Evolutionary conservation across 768 basidiomycete genomes (phyloP), one percentile per base, ranked within the genome.

Genomic region (Xerocomellus intermedius): DNA sequence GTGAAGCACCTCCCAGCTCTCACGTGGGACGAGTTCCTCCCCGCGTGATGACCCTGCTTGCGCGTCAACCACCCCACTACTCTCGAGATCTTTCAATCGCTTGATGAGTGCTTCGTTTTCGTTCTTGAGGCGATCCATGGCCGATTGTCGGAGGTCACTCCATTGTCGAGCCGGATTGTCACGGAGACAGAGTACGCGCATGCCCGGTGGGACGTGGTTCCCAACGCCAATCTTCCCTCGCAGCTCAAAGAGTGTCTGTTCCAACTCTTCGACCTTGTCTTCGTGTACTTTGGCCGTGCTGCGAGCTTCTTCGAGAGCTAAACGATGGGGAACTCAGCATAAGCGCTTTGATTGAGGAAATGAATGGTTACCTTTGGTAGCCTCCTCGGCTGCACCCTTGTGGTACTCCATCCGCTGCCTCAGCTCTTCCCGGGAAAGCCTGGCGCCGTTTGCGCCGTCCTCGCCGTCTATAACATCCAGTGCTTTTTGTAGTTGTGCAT

Each of bases 131-230:
- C 86, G 75, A 36, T 94, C 86, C 74, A 98, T 78, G 19, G 80
- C 85, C 21, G 80, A 86, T 58, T 86, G 80, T 45, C 94, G 79
- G 28, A 91, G 73, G 42, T 91, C 89, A 14, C 82, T 82, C 83
- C 92, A 91, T 59, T 85, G 77, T 60, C 86, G 79, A n/a, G 89
- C 91, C 0, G 95, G 95, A 62, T 94, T 95, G 42, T 88, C 84
- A 8, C 71, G 72, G 59, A 95, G 70, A 46, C 82, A 79, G n/a
- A 92, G 70, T 2, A 92, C 79, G 5, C 87, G 84, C 19, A 81
- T 76, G 37, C 82, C 82, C 0, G 87, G 87, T 0, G 91, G 89
- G 0, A 91, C 77, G 60, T 91, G 87, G 39, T 85, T 74, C 4
- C 91, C 92, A 0, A 80, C 82, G 0, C 84, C 90, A 26, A 91